Base-by-base conservation (phyloP, 2,329 filamentous ascomycete species). In the Fusarium clavum region DNA sequence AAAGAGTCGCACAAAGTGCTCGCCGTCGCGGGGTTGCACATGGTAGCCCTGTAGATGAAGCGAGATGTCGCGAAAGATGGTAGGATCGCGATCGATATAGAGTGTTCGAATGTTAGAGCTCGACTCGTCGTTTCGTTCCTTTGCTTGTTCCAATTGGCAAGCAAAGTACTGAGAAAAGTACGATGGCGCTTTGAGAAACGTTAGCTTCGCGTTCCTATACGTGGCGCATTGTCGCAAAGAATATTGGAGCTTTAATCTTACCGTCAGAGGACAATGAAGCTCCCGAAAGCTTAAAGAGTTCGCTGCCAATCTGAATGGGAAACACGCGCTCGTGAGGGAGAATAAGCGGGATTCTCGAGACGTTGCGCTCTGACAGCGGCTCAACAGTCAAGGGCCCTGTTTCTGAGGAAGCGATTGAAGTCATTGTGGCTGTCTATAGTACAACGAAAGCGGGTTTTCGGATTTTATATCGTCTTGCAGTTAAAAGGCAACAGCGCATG, bases 121-220 rank as follows among this genome's bases (percentile, higher is more conserved):
- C 8, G 81, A 61, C 58, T 87, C 86, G 57, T 89, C 85, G 62
- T 87, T 87, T 59, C 86, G 86, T 48, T 87, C 85, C 64, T 89
- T 86, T 51, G 87, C 90, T 72, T 84, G 82, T 61, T 88, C 86
- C 43, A 98, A 81, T 81, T 98, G 94, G 75, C 93, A 92, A 73
- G 90, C 86, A 80, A 98, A 98, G 83, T 96, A 98, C 73, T 94
- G 91, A 22, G 95, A 97, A 82, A 98, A 98, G 80, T 98, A 98
- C 52, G 94, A 98, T 62, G 95, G 95, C 76, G 94, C 95, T 97
- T 53, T 30, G 59, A 40, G 41, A 41, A 46, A 52, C 48, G 66
- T 72, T 54, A 72, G 67, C 44, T n/a, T 32, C 25, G 51, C 49
- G 55, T 38, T 7, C 27, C n/a, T 10, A 12, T 43, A 24, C 13